phyloP scores from a whole-genome alignment of 345 rosid genomes.

The Eucalyptus grandis region DNA sequence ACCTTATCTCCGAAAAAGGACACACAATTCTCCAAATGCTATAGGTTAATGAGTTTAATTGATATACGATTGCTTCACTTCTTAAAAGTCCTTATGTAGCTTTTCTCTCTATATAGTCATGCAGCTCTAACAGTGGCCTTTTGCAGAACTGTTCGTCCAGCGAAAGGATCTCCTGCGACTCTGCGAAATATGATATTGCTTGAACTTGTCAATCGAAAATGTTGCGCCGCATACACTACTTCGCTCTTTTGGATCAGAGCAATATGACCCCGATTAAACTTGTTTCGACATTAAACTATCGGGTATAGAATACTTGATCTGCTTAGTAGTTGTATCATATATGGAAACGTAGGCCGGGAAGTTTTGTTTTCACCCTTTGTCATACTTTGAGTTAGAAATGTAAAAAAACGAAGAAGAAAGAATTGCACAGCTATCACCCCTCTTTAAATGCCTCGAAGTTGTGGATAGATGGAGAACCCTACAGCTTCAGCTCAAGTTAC shows the following conservation, averaged over 20 bases:
- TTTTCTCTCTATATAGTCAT: too few relatives aligned
- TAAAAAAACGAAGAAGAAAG: not conserved
- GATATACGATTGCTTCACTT: not conserved
- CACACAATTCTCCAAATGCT: too few relatives aligned
- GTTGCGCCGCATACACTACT: not conserved
- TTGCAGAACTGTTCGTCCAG: constrained; percentile 19
- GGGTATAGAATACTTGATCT: too few relatives aligned
- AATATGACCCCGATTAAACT: too few relatives aligned
- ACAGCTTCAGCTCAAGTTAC: not conserved
- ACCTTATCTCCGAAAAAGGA: not conserved
- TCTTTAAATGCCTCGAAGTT: not conserved
- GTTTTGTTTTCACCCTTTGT: not conserved
- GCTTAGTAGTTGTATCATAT: not conserved
- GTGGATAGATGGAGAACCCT: not conserved
- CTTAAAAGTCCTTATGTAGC: not conserved
- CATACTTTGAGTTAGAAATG: not conserved
- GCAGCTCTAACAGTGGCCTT: not conserved
- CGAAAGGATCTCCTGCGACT: constrained; percentile 51
- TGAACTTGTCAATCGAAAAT: not conserved
- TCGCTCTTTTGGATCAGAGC: not conserved
- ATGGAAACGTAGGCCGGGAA: not conserved
- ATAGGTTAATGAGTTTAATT: not conserved
- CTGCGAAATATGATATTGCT: not conserved
- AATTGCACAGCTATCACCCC: not conserved
- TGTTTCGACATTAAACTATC: too few relatives aligned